Conservation (phyloP, 306 rosid genomes). For the Malus sieversii region DNA sequence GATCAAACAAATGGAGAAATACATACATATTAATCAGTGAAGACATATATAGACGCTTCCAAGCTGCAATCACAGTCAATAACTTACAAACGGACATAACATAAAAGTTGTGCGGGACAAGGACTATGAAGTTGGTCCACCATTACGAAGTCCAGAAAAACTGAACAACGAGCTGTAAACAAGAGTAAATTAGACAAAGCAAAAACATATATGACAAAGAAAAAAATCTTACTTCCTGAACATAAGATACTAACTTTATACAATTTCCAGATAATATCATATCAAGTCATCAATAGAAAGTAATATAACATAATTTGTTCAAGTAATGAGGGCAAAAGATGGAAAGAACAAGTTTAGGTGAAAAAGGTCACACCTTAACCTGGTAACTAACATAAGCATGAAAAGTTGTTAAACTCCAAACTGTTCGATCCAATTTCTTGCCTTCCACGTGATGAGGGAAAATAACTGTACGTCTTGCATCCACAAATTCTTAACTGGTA, state of each 20-base stretch:
- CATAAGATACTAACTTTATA: neutral
- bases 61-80: neutral
- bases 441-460: conserved; percentile 96
- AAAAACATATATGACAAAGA: neutral
- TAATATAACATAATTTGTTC: neutral
- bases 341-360: conserved; percentile 1
- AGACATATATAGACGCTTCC: neutral
- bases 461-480: conserved; percentile 95
- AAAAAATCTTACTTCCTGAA: neutral
- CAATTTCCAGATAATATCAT: neutral
- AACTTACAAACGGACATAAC: neutral
- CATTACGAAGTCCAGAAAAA: neutral
- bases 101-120: neutral
- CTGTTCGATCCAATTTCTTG: conserved; percentile 75
- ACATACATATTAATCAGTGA: neutral
- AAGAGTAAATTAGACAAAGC: neutral
- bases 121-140: neutral
- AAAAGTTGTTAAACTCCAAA: conserved; percentile 86
- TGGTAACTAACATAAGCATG: conserved; percentile 97
- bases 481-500: conserved; percentile 66
- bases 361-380: conserved; percentile 76
- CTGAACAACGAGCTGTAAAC: neutral
- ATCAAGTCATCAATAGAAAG: too few relatives aligned
- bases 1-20: too few relatives aligned
- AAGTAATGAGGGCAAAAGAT: neutral